Evolutionary conservation across 2,329 filamentous ascomycete species (phyloP).

Genomic region (Neofusicoccum ribis): DNA sequence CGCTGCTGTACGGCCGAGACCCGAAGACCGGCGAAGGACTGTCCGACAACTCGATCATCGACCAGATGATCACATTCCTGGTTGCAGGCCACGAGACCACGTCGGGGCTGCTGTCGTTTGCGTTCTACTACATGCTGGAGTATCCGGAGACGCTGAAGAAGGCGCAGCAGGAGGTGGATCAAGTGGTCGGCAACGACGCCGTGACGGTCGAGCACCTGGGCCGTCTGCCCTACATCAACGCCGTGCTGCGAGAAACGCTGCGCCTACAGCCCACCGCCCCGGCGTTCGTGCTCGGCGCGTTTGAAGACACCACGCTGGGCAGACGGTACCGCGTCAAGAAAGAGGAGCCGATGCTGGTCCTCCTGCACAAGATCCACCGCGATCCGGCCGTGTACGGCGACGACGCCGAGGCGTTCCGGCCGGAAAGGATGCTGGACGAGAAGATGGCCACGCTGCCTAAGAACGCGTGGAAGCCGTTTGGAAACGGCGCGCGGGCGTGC

Average conservation of each 20-base stretch:
- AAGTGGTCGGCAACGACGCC: slow-evolving; percentile 49
- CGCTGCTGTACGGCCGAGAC: slow-evolving; percentile 60
- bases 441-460: slow-evolving; percentile 41
- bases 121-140: slow-evolving; percentile 54
- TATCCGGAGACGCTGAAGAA: slow-evolving; percentile 48
- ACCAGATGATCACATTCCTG: slow-evolving; percentile 69
- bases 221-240: slow-evolving; percentile 56
- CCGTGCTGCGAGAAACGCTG: slow-evolving; percentile 55
- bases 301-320: slow-evolving; percentile 34
- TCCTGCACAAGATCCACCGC: slow-evolving; percentile 41
- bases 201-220: slow-evolving; percentile 52
- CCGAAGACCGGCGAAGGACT: slow-evolving; percentile 61
- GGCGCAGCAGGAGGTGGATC: slow-evolving; percentile 57
- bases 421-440: slow-evolving; percentile 50
- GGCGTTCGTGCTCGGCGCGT: slow-evolving; percentile 44
- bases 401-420: slow-evolving; percentile 46
- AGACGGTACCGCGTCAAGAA: slow-evolving; percentile 41
- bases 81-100: slow-evolving; percentile 52
- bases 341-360: slow-evolving; percentile 32
- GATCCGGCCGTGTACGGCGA: slow-evolving; percentile 47
- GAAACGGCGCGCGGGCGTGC: slow-evolving; percentile 54
- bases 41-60: slow-evolving; percentile 61
- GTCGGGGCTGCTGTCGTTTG: slow-evolving; percentile 40
- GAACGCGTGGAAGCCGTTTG: slow-evolving; percentile 55
- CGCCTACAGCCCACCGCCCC: slow-evolving; percentile 57